phyloP scores from a whole-genome alignment of 2,329 filamentous ascomycete genomes.

The Nemania sp. region DNA sequence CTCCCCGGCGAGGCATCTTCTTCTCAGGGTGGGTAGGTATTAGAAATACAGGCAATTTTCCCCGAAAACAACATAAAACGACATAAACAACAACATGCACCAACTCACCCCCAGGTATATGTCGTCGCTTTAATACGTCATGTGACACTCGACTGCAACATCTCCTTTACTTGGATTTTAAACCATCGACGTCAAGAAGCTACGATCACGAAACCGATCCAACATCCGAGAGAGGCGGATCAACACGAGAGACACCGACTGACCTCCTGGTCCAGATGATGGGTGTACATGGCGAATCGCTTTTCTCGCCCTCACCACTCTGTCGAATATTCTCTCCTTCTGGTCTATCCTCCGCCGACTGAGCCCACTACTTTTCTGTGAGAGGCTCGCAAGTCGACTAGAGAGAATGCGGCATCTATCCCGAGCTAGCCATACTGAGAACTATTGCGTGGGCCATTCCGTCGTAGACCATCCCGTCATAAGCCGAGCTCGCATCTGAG shows the following conservation, averaged over 20 bases:
- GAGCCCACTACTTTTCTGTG: not conserved
- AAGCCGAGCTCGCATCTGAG: slow-evolving; percentile 2
- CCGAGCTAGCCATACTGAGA: not conserved
- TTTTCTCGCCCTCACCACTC: not conserved
- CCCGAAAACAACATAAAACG: too few species aligned
- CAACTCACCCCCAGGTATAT: not conserved
- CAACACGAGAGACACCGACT: not conserved
- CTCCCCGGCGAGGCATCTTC: too few species aligned
- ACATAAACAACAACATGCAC: not conserved
- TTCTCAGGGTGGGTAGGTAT: too few species aligned
- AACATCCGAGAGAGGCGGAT: not conserved
- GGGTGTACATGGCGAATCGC: slow-evolving; percentile 15
- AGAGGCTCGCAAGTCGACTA: not conserved
- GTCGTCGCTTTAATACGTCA: not conserved
- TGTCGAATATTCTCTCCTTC: not conserved
- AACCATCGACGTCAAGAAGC: not conserved
- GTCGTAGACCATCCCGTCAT: too few species aligned
- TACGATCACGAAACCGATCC: not conserved
- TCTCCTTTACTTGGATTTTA: not conserved
- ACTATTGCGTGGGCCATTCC: too few species aligned
- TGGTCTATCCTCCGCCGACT: not conserved
- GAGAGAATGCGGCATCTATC: slow-evolving; percentile 17
- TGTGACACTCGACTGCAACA: not conserved
- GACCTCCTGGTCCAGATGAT: slow-evolving; percentile 22
- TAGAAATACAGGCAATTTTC: too few species aligned